Evolutionary conservation across 108 stramenopile species (phyloP), one percentile per base, ranked within the genome.

Genomic region (Cyclotella kingstonii): DNA sequence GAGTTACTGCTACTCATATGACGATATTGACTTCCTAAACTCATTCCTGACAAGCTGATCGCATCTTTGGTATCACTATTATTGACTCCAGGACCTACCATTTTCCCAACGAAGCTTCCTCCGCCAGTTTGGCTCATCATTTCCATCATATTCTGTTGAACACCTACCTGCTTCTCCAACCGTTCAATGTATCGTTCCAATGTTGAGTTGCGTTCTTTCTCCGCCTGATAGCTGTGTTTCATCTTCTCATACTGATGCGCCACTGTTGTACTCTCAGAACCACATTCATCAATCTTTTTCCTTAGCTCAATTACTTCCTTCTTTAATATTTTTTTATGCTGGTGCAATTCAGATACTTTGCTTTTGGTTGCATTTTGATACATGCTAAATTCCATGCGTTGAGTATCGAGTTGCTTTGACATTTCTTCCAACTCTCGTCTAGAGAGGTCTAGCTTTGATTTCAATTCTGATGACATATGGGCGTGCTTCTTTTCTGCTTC

Each of bases 61-160:
- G 19, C 59, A 39, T 62, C 60, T 51, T 60, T 62, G 1, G 48
- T 52, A 21, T 65, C 63, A 47, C 52, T 49, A n/a, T 73, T 57
- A n/a, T 57, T 65, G 1, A 60, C 43, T 44, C 72, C 72, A 3
- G 72, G 72, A 2, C 72, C 72, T 5, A 73, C 72, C 12, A 64
- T 65, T 49, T 73, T 73, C 4, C 72, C 72, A 35, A 73, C 49
- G 39, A 73, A 64, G 42, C 72, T 73, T 23, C 63, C 71, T 28
- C 63, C 71, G 17, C 74, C 73, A 56, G 39, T 66, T 19, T 63
- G 63, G 30, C 76, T 77, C 80, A 91, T 91, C 83, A 91, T 88
- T 76, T 91, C 90, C 90, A 91, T 91, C 81, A 91, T 86, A 66
- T 88, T 91, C 41, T 91, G 90, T 58, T 91, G 90, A 1, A 91